Evolutionary conservation across 2,329 filamentous ascomycete genomes (phyloP), one percentile per base, ranked within the genome.

Genomic region (Dactylellina leptospora): DNA sequence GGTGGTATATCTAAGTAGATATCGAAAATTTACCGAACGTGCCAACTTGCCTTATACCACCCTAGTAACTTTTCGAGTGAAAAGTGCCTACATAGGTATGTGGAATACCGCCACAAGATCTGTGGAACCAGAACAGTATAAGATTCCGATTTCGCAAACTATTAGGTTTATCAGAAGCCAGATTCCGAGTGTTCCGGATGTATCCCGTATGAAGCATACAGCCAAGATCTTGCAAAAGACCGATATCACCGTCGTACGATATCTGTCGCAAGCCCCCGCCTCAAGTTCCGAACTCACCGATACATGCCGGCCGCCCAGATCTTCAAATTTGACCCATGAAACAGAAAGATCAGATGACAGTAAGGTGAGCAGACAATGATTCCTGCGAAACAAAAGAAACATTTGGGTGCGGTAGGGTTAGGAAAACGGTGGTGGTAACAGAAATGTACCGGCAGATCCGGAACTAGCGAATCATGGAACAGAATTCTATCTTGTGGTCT

Each of bases 301-400:
- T 16, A 53, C 38, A 33, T 68, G 54, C 53, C 62, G 62, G 38
- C 33, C 54, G 23, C 22, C 25, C 16, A 47, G 54, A 25, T 59
- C 54, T 40, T 47, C 40, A 27, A 25, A 44, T 51, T 56, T 51
- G 36, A 55, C 8, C 51, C 51, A 58, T 42, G 22, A 33, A 56
- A 45, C 45, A 22, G 33, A 72, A 72, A 64, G 51, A 72, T 72
- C 68, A 72, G 59, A 72, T 72, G 68, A 71, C 45, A 62, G 45
- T 71, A 38, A 45, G 51, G 30, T 59, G 63, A 61, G 63, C 44
- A 30, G 40, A 18, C 23, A 38, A 68, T 28, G 8, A n/a, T 18
- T 4, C n/a, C 16, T 18, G 10, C 20, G 13, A 8, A 40, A 10
- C 9, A 45, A 45, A n/a, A 22, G 20, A 45, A 22, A 45, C 2